Percentiles rank a stretch among this genome's conserved stretches.
Evolutionary conservation across 139 green algal species (phyloP).

Genomic region (Chlamydomonas sp.): DNA sequence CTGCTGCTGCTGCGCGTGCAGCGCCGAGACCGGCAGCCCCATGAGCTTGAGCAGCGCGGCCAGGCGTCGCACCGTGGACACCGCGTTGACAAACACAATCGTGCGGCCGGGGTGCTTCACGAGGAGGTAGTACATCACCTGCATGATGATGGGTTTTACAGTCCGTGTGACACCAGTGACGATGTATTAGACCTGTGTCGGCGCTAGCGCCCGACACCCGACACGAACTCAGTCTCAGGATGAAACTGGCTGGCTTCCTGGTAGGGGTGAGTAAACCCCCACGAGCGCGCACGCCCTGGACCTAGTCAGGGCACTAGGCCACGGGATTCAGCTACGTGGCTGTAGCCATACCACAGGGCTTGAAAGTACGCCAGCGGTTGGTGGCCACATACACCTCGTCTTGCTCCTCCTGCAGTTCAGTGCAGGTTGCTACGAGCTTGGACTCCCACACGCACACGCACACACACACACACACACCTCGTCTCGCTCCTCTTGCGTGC

Average conservation of each 20-base stretch:
- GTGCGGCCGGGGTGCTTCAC: constrained; percentile 66
- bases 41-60: constrained; percentile 77
- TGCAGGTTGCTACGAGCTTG: constrained; percentile 58
- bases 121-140: constrained; percentile 13
- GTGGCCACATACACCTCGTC: too few relatives aligned
- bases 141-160: too few relatives aligned
- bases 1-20: constrained; percentile 92
- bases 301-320: constrained; percentile 1
- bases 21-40: constrained; percentile 52
- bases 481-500: constrained; percentile 22
- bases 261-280: too few relatives aligned
- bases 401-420: constrained; percentile 28
- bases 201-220: neutral
- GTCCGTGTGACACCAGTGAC: too few relatives aligned
- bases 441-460: too few relatives aligned
- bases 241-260: too few relatives aligned
- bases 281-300: too few relatives aligned
- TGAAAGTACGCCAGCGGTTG: too few relatives aligned
- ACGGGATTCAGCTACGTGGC: too few relatives aligned
- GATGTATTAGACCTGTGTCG: too few relatives aligned
- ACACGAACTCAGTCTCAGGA: neutral
- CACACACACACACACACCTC: too few relatives aligned
- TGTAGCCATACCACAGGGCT: too few relatives aligned
- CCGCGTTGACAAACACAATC: constrained; percentile 90
- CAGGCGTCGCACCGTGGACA: constrained; percentile 56